Evolutionary conservation across 495 filamentous ascomycete genomes (phyloP).

Genomic region (Melanomma pulvis-pyrius): DNA sequence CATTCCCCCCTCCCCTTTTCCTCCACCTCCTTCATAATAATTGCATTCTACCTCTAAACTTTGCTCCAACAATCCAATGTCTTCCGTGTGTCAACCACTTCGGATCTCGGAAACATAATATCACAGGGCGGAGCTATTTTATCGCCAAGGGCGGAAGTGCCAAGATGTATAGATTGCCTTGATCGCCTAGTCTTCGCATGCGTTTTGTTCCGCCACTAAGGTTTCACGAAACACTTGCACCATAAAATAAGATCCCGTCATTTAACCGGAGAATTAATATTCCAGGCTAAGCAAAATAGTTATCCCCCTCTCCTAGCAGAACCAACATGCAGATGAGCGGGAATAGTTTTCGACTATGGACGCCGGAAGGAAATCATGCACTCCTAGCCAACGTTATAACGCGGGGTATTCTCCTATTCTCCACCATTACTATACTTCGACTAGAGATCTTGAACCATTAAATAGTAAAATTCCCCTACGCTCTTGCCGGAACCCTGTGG

Average conservation of each 20-base stretch:
- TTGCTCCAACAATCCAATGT: background rate
- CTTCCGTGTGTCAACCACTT: background rate
- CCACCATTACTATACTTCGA: background rate
- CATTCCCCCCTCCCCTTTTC: background rate
- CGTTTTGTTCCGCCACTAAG: constrained; percentile 29
- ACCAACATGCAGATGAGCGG: too few species aligned
- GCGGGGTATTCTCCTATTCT: background rate
- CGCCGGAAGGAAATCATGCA: background rate
- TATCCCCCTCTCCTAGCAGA: background rate
- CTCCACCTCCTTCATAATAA: background rate
- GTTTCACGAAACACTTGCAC: constrained; percentile 17
- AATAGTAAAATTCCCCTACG: background rate
- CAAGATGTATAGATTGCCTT: constrained; percentile 14
- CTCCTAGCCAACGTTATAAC: background rate
- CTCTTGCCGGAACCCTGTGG: background rate
- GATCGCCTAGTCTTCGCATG: constrained; percentile 1
- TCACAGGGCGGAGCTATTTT: background rate
- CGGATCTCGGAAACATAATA: background rate
- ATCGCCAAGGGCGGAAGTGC: constrained; percentile 6
- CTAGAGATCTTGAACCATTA: background rate
- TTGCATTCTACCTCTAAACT: background rate
- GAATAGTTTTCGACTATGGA: background rate
- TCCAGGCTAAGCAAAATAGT: constrained; percentile 1
- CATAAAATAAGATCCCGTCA: background rate
- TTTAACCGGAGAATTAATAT: background rate